Percentiles rank a stretch among this genome's conserved stretches.
Evolutionary conservation across 2,329 filamentous ascomycete species (phyloP).

Genomic region (Nigrospora osmanthi): DNA sequence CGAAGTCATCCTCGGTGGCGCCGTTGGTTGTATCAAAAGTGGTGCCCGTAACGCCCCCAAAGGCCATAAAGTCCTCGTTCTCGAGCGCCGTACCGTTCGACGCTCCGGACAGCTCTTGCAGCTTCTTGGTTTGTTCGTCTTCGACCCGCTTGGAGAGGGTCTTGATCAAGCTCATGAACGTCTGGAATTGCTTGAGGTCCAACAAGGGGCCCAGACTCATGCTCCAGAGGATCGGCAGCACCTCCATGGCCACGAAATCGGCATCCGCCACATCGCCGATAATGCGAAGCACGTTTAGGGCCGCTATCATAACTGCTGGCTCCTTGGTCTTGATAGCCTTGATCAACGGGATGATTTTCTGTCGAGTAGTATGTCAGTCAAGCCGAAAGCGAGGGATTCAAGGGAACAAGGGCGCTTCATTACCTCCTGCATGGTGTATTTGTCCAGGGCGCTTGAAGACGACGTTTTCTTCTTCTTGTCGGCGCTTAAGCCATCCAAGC

Average conservation of each 20-base stretch:
- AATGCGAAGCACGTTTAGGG: constrained; percentile 74
- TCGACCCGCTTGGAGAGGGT: constrained; percentile 73
- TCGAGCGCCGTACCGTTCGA: constrained; percentile 39
- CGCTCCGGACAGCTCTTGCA: constrained; percentile 68
- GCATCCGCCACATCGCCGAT: constrained; percentile 76
- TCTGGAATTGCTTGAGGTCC: constrained; percentile 78
- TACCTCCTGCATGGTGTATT: constrained; percentile 88
- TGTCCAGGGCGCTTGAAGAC: constrained; percentile 78
- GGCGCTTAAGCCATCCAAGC: constrained; percentile 62
- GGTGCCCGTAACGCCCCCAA: constrained; percentile 58
- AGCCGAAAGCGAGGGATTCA: too few relatives aligned
- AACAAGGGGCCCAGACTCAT: constrained; percentile 89
- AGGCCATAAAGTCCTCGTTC: constrained; percentile 62
- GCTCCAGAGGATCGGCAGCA: constrained; percentile 81
- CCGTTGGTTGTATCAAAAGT: constrained; percentile 43
- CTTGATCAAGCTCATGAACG: constrained; percentile 86
- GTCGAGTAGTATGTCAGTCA: too few relatives aligned
- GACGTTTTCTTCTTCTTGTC: constrained; percentile 52
- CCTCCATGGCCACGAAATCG: constrained; percentile 87
- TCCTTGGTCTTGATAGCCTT: constrained; percentile 96
- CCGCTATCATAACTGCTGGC: constrained; percentile 93
- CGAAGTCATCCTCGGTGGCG: constrained; percentile 68
- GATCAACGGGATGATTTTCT: constrained; percentile 81
- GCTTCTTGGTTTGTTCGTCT: constrained; percentile 77
- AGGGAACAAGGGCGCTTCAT: too few relatives aligned